Conservation (phyloP, 352 stramenopile species). For the Phytophthora hibernalis region DNA sequence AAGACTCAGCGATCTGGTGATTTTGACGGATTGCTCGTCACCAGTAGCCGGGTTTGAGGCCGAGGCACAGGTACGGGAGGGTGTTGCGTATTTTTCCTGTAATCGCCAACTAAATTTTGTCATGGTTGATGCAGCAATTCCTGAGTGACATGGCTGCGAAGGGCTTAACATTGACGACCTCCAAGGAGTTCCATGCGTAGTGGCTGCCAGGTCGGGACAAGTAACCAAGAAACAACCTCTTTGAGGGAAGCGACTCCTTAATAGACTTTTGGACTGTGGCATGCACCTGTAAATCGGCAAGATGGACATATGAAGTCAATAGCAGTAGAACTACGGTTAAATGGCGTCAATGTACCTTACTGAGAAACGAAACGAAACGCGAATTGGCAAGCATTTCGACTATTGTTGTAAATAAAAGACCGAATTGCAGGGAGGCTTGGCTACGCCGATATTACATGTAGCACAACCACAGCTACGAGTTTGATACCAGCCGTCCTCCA, state of each 20-base stretch:
- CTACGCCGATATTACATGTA: no score
- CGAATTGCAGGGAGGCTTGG: no score
- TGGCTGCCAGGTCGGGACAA: not conserved
- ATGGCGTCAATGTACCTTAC: no score
- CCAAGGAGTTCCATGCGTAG: constrained; percentile 41
- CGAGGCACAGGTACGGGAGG: constrained; percentile 42
- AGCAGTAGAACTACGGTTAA: no score
- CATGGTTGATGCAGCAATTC: constrained; percentile 16
- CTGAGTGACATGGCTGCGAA: constrained; percentile 59
- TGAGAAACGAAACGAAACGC: no score
- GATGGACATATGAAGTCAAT: no score
- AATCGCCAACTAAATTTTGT: not conserved
- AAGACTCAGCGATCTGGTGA: constrained; percentile 56
- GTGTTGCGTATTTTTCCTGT: not conserved
- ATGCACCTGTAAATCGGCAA: not conserved
- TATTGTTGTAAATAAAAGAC: no score
- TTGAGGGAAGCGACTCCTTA: not conserved
- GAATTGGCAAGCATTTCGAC: no score
- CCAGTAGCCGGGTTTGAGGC: constrained; percentile 69
- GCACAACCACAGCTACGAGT: no score
- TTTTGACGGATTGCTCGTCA: constrained; percentile 73
- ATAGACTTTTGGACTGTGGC: not conserved
- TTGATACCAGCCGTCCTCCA: no score
- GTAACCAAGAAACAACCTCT: no score
- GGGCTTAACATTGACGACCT: constrained; percentile 54